Evolutionary conservation across 2,329 filamentous ascomycete genomes (phyloP).

Genomic region (Gyromitra esculenta): DNA sequence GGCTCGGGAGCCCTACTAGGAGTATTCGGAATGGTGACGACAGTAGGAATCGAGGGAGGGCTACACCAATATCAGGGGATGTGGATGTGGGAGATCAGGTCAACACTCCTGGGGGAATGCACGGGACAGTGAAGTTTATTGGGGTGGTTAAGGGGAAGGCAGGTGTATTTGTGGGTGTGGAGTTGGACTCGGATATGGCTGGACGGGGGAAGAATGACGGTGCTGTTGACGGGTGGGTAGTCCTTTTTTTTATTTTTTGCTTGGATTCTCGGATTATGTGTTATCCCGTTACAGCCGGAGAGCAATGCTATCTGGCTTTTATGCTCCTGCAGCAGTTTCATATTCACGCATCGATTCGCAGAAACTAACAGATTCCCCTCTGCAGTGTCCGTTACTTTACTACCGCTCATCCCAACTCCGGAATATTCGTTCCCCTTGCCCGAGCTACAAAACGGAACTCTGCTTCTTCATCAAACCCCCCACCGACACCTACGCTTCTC

Average conservation of each 20-base stretch:
- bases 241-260: conserved; percentile 37
- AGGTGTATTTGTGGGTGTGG: conserved; percentile 90
- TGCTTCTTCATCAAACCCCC: conserved; percentile 61
- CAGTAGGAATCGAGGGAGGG: conserved; percentile 63
- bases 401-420: conserved; percentile 79
- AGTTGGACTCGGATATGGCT: conserved; percentile 83
- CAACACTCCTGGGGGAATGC: conserved; percentile 93
- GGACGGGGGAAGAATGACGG: conserved; percentile 91
- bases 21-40: conserved; percentile 50
- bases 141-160: conserved; percentile 88
- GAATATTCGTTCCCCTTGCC: conserved; percentile 89
- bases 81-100: conserved; percentile 83
- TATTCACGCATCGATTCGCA: conserved; percentile 48
- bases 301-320: conserved; percentile 26
- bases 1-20: conserved; percentile 61
- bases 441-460: conserved; percentile 78
- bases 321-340: conserved; percentile 33
- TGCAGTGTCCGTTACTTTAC: conserved; percentile 76
- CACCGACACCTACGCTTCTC: conserved; percentile 53
- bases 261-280: conserved; percentile 18
- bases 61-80: conserved; percentile 64
- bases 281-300: conserved; percentile 2
- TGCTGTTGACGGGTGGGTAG: conserved; percentile 86
- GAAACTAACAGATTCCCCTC: conserved; percentile 21
- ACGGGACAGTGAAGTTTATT: conserved; percentile 87